phyloP scores from a whole-genome alignment of 345 rosid species.

The Camelina sativa region DNA sequence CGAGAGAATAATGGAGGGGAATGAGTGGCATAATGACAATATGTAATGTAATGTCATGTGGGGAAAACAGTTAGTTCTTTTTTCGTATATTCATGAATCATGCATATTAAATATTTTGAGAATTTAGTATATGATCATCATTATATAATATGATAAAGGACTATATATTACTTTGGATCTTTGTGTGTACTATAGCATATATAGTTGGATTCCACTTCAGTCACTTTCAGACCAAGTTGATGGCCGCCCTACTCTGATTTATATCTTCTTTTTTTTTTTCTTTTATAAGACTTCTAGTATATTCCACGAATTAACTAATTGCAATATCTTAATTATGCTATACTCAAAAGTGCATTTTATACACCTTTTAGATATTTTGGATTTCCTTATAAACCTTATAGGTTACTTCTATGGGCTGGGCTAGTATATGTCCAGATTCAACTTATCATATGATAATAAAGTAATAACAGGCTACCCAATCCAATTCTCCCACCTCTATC shows the following conservation, averaged over 20 bases:
- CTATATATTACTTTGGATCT: conserved; percentile 14
- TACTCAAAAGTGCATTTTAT: neutral
- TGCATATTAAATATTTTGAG: conserved; percentile 4
- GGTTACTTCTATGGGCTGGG: conserved; percentile 23
- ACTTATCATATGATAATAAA: neutral
- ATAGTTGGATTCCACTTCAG: conserved; percentile 61
- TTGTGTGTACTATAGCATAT: conserved; percentile 14
- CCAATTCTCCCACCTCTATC: no score
- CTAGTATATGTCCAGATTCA: neutral
- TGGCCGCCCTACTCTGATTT: conserved; percentile 29
- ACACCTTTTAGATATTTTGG: neutral
- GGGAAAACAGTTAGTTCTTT: neutral
- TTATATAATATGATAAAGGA: neutral
- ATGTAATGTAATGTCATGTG: conserved; percentile 14
- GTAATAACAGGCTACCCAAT: no score
- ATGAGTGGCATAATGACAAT: neutral
- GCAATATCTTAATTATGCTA: neutral
- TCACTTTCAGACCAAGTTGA: conserved; percentile 56
- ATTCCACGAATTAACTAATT: neutral
- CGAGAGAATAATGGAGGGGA: neutral
- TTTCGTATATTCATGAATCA: conserved; percentile 34
- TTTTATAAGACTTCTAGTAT: neutral
- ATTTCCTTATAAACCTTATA: neutral
- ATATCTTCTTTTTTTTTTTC: neutral
- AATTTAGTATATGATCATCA: neutral